Base-by-base conservation (phyloP, 352 stramenopile genomes). In the Phytophthora pisi region DNA sequence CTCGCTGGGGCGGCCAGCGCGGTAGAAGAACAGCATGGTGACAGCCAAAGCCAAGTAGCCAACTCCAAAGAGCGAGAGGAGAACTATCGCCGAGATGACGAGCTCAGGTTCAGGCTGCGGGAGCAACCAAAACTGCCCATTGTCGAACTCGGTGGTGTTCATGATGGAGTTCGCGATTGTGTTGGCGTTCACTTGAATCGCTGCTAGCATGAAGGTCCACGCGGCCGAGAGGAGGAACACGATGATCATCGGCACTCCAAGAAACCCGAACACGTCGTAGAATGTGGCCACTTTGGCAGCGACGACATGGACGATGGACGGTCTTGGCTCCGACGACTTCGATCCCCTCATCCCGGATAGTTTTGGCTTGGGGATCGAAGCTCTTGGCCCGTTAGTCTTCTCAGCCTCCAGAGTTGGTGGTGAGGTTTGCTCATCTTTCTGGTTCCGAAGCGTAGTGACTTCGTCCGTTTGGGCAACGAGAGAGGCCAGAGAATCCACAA, bases 121-220 rank as follows among this genome's bases (percentile, higher is more conserved):
- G 0, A 88, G 59, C 16, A 81, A 43, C 77, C 79, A 88, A 26
- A 88, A 86, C 31, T 81, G 66, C 20, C 79, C 74, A 9, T 71
- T 71, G 46, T 85, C 77, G 11, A 88, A 77, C 0, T 73, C 10
- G 9, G 54, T 51, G 4, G 77, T 86, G 3, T 72, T 64, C 77
- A 83, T 82, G 3, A 86, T 30, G 0, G n/a, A 23, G 26, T 88
- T 86, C 3, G 77, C 73, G 6, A 75, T 59, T 20, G 68, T 18
- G 3, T 66, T 61, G 2, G 79, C 65, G 11, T 68, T 53, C 1
- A 77, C 64, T 65, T 88, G 77, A 49, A 80, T 75, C 1, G 68
- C 57, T 0, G 72, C 77, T 0, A 84, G 61, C 38, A 65, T 63
- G 40, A 81, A 63, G 0, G 68, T 82, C 64, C 69, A 82, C 1